These are phyloP conservation scores for Sungouiella blattae DNA, from an alignment of 805 yeast species.

Conservation along the genomic window DNA sequence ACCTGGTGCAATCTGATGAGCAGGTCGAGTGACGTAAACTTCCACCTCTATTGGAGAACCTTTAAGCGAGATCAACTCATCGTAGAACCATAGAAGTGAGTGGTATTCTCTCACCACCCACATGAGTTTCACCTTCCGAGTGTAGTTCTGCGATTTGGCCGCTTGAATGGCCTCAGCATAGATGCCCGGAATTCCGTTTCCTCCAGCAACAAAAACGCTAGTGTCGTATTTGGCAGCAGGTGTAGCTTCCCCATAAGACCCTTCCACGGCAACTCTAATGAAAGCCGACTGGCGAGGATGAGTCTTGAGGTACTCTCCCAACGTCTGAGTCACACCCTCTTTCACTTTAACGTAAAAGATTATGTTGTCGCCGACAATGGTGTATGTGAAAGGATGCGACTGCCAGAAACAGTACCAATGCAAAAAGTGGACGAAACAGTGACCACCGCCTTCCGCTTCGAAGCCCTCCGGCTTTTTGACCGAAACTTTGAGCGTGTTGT, in stretches of 20 bases:
- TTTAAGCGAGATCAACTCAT: constrained; percentile 35
- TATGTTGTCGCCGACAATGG: constrained; percentile 12
- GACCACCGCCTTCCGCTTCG: constrained; percentile 59
- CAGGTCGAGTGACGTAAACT: constrained; percentile 11
- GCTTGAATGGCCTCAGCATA: constrained; percentile 28
- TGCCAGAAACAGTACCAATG: constrained; percentile 51
- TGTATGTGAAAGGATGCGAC: constrained; percentile 63
- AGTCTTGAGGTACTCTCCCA: constrained; percentile 18
- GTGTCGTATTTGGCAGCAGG: constrained; percentile 26
- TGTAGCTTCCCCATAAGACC: constrained; percentile 35
- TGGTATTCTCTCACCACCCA: constrained; percentile 62
- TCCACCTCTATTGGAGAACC: constrained; percentile 24
- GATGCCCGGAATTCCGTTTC: constrained; percentile 42
- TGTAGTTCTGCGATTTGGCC: not conserved
- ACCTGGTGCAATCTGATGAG: not conserved
- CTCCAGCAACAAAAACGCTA: constrained; percentile 37
- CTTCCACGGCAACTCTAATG: constrained; percentile 36
- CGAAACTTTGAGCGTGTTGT: constrained; percentile 46
- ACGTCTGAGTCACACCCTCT: constrained; percentile 27
- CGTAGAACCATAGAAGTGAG: constrained; percentile 48
- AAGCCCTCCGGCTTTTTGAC: constrained; percentile 53
- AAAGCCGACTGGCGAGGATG: constrained; percentile 13
- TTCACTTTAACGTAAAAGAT: constrained; percentile 32
- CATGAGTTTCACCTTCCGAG: constrained; percentile 36
- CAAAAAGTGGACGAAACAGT: constrained; percentile 53